Evolutionary conservation across 2,329 filamentous ascomycete genomes (phyloP), one percentile per base, ranked within the genome.

Genomic region (Arthrobotrys sinensis): DNA sequence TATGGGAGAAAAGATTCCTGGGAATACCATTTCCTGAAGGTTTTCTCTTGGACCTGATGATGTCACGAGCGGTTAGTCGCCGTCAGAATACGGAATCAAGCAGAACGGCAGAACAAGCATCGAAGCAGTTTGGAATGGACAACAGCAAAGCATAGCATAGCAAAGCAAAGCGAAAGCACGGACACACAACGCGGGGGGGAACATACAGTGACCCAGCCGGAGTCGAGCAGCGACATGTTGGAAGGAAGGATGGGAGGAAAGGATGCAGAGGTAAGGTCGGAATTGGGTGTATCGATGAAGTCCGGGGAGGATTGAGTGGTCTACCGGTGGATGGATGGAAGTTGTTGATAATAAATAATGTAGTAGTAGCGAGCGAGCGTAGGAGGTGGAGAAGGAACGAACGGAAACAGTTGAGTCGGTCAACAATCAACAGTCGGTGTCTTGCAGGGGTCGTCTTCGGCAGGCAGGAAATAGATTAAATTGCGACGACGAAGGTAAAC

Each of bases 1-100:
- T 12, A 28, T 21, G 24, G 7, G 19, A 16, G 43, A 19, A 50
- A 43, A 43, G 43, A 36, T 19, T 40, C 1, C 16, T 32, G 45
- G 78, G 83, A 86, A 82, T 83, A 93, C 92, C 96, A 99, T 93
- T 98, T 99, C 76, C 94, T 97, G 85, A 99, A 99, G 32, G 96
- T 99, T 89, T 98, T 99, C 85, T 98, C 92, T 87, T 98, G 95
- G 85, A 97, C 94, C 83, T 78, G 53, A 32, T 62, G 43, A 62
- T 67, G 88, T 89, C 82, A 90, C 87, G 89, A 89, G 90, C 85
- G 2, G 88, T 86, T 89, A 88, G 85, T 91, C 89, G 76, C 46
- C 53, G 71, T 67, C 28, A 73, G 11, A 21, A 43, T n/a, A 32
- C 55, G 67, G 67, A 50, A 38, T 57, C 52, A n/a, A 38, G 12